Base-by-base conservation (phyloP, 305 asterid genomes). In the Fraxinus latifolia region DNA sequence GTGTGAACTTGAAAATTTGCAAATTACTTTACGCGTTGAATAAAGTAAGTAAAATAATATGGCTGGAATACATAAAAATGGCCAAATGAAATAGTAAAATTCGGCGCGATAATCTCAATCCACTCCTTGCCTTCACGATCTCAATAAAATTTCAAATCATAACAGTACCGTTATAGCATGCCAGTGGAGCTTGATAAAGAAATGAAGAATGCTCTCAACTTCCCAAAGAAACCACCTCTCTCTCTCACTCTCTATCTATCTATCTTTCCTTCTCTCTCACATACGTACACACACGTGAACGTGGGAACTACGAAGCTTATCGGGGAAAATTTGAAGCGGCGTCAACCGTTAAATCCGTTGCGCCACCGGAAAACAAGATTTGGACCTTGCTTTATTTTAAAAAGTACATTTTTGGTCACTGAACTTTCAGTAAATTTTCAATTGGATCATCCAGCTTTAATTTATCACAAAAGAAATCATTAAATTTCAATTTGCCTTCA, bases 331-430 rank as follows among this genome's bases (percentile, higher is more conserved):
- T 29, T 31, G 75, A 70, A 84, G 81, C 80, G 76, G 84, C 21
- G 85, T 84, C 86, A 87, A 79, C 76, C 86, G 88, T 84, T 84
- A 84, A 79, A 78, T 65, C 50, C 70, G 85, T 77, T 53, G 79
- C 79, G 67, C 68, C 44, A 29, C 85, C 21, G 29, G 86, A 21
- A 60, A 62, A 68, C 2, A 0, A 87, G 60, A 68, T 37, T 47
- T 2, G 85, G 77, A 83, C 89, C 87, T 80, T 77, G 74, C 89
- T 80, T 85, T 85, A 47, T 42, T 82, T 85, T 74, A 33, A 76
- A 84, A 86, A 70, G 87, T 74, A 65, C 73, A 65, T 65, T 65
- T 65, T 25, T 3, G 73, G 73, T 23, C 73, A 25, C 36, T 25
- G 34, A 65, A 65, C 73, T 25, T 65, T 65, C 15, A 2, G 2